Percentiles rank a stretch among this genome's conserved stretches.
Evolutionary conservation across 2,329 filamentous ascomycete genomes (phyloP).

Genomic region (Diaporthe citri): DNA sequence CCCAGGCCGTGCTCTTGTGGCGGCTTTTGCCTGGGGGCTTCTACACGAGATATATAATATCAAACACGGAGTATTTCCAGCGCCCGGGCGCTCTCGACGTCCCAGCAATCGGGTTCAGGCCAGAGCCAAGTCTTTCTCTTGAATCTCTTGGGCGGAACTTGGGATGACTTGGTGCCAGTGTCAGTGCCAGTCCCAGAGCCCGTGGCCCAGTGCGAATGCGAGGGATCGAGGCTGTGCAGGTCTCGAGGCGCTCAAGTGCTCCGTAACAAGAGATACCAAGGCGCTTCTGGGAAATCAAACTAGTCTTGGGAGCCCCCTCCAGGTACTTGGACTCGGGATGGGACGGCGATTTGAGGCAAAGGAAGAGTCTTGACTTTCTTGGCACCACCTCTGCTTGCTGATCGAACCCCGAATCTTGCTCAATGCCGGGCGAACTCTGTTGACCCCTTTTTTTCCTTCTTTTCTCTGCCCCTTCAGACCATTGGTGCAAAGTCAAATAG

Average conservation of each 20-base stretch:
- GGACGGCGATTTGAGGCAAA: not conserved
- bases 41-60: slow-evolving; percentile 24
- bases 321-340: not conserved
- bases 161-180: slow-evolving; percentile 21
- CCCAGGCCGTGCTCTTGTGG: not conserved
- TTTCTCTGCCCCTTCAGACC: not conserved
- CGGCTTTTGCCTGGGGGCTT: not conserved
- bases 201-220: slow-evolving; percentile 9
- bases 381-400: slow-evolving; percentile 3
- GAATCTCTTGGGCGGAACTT: slow-evolving; percentile 20
- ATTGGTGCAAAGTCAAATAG: slow-evolving; percentile 14
- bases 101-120: slow-evolving; percentile 8
- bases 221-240: slow-evolving; percentile 26
- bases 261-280: slow-evolving; percentile 22
- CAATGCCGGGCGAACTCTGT: slow-evolving; percentile 15
- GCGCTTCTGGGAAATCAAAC: slow-evolving; percentile 18
- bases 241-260: slow-evolving; percentile 7
- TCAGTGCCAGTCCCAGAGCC: not conserved
- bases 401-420: slow-evolving; percentile 21
- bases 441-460: slow-evolving; percentile 1
- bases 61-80: slow-evolving; percentile 21
- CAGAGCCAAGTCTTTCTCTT: slow-evolving; percentile 21
- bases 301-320: not conserved
- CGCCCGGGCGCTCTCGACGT: slow-evolving; percentile 2
- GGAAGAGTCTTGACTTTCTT: slow-evolving; percentile 22